Evolutionary conservation across 805 yeast species (phyloP), one percentile per base, ranked within the genome.

Genomic region (Alloascoidea africana): DNA sequence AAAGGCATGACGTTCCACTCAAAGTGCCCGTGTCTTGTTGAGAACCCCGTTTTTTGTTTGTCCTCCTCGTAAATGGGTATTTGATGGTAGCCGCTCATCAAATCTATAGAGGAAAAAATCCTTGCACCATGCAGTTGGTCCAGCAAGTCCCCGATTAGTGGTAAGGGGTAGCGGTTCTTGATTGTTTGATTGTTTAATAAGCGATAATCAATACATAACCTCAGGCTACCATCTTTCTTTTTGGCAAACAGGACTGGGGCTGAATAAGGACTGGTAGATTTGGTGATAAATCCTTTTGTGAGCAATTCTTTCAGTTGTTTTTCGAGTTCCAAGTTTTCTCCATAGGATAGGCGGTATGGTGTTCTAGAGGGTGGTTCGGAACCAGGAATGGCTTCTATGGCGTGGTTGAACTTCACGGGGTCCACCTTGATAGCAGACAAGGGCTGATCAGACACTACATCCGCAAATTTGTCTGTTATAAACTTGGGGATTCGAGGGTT

Each of bases 1-100:
- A 52, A 50, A 1, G 53, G 56, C 52, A 52, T 48, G 4, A 47
- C 54, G 1, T 18, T 36, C 40, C 43, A 53, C 33, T 52, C 45
- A 36, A 36, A 50, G 4, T 40, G 40, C 6, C 54, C 58, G 4
- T 15, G 4, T 2, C 18, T 39, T 0, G 52, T 43, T 4, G 17
- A 17, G 32, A 53, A 52, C 14, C 54, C 49, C 5, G 53, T 51
- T 18, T n/a, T n/a, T n/a, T n/a, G n/a, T n/a, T n/a, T n/a, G n/a
- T n/a, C n/a, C n/a, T n/a, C n/a, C n/a, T n/a, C n/a, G n/a, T n/a
- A n/a, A n/a, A n/a, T n/a, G n/a, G n/a, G n/a, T n/a, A 47, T 42
- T 23, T 47, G 51, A 23, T 38, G 43, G 34, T 45, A 47, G 0
- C 48, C 51, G 4, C 36, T 36, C 23, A 35, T 23, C 13, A 49